A percentile compares a stretch with the other conserved stretches of the same genome.
Conservation (phyloP, 1,284 basidiomycete genomes). For the Neolentinus lepideus region DNA sequence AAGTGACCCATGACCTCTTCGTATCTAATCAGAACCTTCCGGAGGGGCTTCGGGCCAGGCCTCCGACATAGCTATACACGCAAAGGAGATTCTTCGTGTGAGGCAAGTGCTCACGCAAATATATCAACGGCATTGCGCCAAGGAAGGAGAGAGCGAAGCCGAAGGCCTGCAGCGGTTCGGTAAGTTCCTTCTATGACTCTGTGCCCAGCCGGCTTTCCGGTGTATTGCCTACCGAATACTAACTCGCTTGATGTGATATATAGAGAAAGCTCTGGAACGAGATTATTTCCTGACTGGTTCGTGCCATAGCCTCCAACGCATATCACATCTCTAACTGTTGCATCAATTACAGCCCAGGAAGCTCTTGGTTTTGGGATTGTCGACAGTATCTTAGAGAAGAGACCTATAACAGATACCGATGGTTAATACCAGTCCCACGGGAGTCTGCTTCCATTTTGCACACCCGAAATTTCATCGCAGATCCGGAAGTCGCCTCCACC, state of each 20-base stretch:
- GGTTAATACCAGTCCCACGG: not conserved
- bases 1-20: not conserved
- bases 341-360: conserved; percentile 55
- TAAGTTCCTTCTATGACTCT: conserved; percentile 28
- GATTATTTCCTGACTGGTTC: conserved; percentile 92
- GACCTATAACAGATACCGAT: conserved; percentile 29
- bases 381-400: conserved; percentile 78
- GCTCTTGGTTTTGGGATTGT: conserved; percentile 87
- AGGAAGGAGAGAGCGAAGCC: conserved; percentile 54
- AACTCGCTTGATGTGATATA: conserved; percentile 7
- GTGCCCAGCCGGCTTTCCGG: conserved; percentile 3
- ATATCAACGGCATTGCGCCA: conserved; percentile 75
- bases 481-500: not conserved
- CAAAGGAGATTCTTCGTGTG: conserved; percentile 87
- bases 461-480: not conserved
- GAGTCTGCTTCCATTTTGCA: not conserved
- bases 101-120: conserved; percentile 77
- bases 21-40: conserved; percentile 66
- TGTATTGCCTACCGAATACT: not conserved
- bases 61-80: conserved; percentile 90
- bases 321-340: conserved; percentile 3
- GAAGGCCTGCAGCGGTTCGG: conserved; percentile 73
- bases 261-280: conserved; percentile 83
- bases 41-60: conserved; percentile 92
- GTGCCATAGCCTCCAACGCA: conserved; percentile 11